phyloP scores from a whole-genome alignment of 1,139 yeast species.

The Diutina sp. region DNA sequence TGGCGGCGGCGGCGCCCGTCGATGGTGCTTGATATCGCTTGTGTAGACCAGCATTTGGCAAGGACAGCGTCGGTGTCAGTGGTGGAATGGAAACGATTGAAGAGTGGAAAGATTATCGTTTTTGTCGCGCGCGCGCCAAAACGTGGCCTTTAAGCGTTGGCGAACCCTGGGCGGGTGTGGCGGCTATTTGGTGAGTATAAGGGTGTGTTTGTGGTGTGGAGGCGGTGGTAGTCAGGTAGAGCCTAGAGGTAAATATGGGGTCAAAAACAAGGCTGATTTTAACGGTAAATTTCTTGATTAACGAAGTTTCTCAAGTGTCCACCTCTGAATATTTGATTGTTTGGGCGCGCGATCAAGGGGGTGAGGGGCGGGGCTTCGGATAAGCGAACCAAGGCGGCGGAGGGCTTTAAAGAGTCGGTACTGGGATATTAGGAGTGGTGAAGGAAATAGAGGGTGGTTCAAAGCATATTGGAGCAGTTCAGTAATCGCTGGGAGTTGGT shows the following conservation, averaged over 20 bases:
- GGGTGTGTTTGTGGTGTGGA: no score
- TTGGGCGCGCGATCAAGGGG: not conserved
- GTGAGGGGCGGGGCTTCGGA: not conserved
- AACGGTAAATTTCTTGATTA: no score
- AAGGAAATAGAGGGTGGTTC: not conserved
- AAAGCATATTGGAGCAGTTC: no score
- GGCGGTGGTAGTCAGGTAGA: not conserved
- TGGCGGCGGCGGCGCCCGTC: constrained; percentile 38
- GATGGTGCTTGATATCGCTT: constrained; percentile 30
- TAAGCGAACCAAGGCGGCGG: not conserved
- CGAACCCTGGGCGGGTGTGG: not conserved
- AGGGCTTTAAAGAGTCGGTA: not conserved
- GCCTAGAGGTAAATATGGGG: not conserved
- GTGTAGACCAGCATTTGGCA: constrained; percentile 16
- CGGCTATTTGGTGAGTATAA: not conserved
- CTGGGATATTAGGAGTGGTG: no score
- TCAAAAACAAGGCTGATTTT: not conserved
- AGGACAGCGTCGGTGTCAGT: not conserved
- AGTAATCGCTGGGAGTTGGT: no score
- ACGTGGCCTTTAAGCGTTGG: not conserved
- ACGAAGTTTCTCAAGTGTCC: no score
- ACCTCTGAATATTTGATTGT: no score
- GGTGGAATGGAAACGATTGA: not conserved
- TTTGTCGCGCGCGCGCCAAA: not conserved
- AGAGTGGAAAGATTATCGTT: not conserved